Evolutionary conservation across 441 rosid species (phyloP), one percentile per base, ranked within the genome.

Genomic region (Theobroma grandiflorum): DNA sequence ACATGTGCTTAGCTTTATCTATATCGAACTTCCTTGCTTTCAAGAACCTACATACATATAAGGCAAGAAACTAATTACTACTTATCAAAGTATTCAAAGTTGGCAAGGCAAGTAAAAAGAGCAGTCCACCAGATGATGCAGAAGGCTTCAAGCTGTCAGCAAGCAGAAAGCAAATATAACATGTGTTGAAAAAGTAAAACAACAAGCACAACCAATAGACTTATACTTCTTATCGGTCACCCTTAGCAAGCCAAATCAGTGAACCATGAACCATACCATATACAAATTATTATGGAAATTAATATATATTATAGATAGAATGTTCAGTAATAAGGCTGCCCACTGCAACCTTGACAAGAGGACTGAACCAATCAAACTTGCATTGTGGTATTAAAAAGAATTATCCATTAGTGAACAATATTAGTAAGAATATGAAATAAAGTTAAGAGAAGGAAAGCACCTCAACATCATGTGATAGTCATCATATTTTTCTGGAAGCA

Each of bases 1-100:
- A 97, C 99, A 97, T 97, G 76, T 95, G 97, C 86, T 93, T 97
- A 53, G 99, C 99, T 83, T 92, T 97, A 74, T 97, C 99, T 69
- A 91, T 87, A 85, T 97, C 99, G 80, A 93, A 95, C 89, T 94
- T 97, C 85, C 99, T 91, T 50, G 98, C 99, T 83, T 94, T 95
- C 89, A 97, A 86, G 73, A 97, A 97, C 87, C 99, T 95, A 83
- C 15, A 59, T 79, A 75, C 47, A 42, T 78, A 18, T 40, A 80
- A 68, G 35, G 65, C 31, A 18, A 33, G 20, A 62, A 52, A 74
- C 52, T 10, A 38, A 50, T 77, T 66, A 62, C 35, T 31, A 76
- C 47, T 20, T 1, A 72, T 65, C 33, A 64, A 58, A 49, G 49
- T 38, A 20, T 20, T 73, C 45, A 57, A 73, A 57, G 76, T 40